Evolutionary conservation across 1,284 basidiomycete species (phyloP).

Genomic region (Ceratobasidium sp.): DNA sequence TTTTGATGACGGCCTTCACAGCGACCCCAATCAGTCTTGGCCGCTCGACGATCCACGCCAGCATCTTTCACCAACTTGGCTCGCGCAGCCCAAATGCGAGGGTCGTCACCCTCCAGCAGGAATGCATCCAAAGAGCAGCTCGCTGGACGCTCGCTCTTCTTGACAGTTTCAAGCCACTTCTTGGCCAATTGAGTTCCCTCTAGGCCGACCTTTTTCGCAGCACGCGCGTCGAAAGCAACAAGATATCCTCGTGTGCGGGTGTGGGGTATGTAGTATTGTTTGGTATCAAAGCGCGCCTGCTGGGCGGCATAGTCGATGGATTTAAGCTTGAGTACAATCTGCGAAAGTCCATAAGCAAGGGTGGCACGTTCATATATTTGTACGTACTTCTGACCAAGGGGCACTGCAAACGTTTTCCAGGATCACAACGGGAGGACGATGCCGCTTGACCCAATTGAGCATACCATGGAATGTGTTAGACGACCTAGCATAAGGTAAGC

Average conservation of each 20-base stretch:
- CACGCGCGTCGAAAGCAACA: slow-evolving; percentile 66
- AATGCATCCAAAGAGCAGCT: slow-evolving; percentile 91
- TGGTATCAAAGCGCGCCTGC: slow-evolving; percentile 83
- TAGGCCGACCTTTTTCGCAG: slow-evolving; percentile 46
- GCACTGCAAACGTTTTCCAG: slow-evolving; percentile 94
- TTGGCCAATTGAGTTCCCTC: slow-evolving; percentile 64
- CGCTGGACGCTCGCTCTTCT: slow-evolving; percentile 78
- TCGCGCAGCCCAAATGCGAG: slow-evolving; percentile 86
- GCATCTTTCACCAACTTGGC: slow-evolving; percentile 80
- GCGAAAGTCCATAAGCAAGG: slow-evolving; percentile 68
- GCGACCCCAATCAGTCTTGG: slow-evolving; percentile 87
- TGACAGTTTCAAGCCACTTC: slow-evolving; percentile 74
- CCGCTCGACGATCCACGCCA: slow-evolving; percentile 65
- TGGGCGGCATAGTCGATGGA: slow-evolving; percentile 76
- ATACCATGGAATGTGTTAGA: slow-evolving; percentile 83
- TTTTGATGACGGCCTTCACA: slow-evolving; percentile 93
- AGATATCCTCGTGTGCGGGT: slow-evolving; percentile 90
- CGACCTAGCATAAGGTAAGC: slow-evolving; percentile 8
- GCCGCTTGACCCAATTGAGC: slow-evolving; percentile 89
- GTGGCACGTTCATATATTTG: not conserved
- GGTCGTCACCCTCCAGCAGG: slow-evolving; percentile 88
- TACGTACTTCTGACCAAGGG: slow-evolving; percentile 77
- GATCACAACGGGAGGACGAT: slow-evolving; percentile 88
- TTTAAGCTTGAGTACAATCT: slow-evolving; percentile 45
- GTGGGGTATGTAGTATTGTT: slow-evolving; percentile 93